Base-by-base conservation (phyloP, 345 rosid species). In the Chamaenerion angustifolium region DNA sequence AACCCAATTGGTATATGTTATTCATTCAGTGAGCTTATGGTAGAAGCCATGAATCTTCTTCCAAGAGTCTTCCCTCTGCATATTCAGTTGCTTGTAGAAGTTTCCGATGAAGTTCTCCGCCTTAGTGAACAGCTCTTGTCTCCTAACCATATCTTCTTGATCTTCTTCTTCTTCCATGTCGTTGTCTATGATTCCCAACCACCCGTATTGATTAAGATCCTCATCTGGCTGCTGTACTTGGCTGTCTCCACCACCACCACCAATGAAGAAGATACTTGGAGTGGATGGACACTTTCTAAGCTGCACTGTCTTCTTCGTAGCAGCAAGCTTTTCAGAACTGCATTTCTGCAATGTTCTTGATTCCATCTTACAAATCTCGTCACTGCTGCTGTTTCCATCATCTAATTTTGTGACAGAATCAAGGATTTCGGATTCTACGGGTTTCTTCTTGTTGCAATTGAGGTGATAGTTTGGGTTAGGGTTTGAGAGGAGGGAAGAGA, bases 1-100 rank as follows among this genome's bases (percentile, higher is more conserved):
- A n/a, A n/a, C n/a, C n/a, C n/a, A n/a, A n/a, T n/a, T n/a, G n/a
- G n/a, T n/a, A n/a, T n/a, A n/a, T n/a, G n/a, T n/a, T n/a, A 23
- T 23, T 5, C 27, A 23, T 23, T 64, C 70, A 54, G 65, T 64
- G 47, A 74, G 64, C 64, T 70, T 73, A 61, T 70, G 70, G 57
- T 74, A 74, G 40, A 72, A 44, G 48, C 71, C 81, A 59, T 76
- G 70, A 63, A 71, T 74, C 62, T 59, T 71, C 61, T 70, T 68
- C 77, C 74, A 76, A 3, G 81, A 82, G 1, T 76, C 81, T 60
- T 75, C 81, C 61, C 81, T 76, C 49, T 82, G 86, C 77, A 79
- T 72, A 79, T 76, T 69, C 79, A 82, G 64, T 66, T 82, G 81
- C 58, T 65, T 67, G 76, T 79, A 69, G 43, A 82, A 82, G 52